These are phyloP conservation scores for Lactarius tabidus DNA, from an alignment of 768 basidiomycete genomes.

Conservation along the genomic window DNA sequence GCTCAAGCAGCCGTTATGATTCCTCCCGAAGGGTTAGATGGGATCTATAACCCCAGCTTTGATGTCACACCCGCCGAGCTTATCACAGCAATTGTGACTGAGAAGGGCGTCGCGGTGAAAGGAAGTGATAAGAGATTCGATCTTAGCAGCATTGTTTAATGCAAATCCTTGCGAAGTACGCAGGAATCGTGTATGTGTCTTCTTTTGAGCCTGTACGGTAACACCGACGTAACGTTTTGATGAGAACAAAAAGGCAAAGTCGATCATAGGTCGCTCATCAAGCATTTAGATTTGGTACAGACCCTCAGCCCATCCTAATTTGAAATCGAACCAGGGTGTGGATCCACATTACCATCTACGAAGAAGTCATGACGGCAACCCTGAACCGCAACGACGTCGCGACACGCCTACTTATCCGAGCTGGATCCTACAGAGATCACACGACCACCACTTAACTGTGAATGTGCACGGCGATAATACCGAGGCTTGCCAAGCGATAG, in stretches of 20 bases:
- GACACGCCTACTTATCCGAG: not conserved
- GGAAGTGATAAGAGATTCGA: slow-evolving; percentile 61
- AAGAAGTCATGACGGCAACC: not conserved
- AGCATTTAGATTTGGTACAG: not conserved
- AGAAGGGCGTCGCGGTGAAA: slow-evolving; percentile 86
- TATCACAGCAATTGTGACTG: slow-evolving; percentile 93
- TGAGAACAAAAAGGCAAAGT: not conserved
- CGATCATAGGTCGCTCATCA: not conserved
- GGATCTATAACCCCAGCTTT: slow-evolving; percentile 90
- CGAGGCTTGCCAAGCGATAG: not conserved
- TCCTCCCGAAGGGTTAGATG: slow-evolving; percentile 54
- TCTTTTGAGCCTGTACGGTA: not conserved
- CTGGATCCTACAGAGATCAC: not conserved
- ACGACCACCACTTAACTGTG: not conserved
- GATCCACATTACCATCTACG: not conserved
- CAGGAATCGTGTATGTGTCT: not conserved
- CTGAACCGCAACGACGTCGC: not conserved
- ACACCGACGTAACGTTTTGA: not conserved
- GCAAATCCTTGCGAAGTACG: not conserved
- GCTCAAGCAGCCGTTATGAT: slow-evolving; percentile 79
- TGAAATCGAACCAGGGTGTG: not conserved
- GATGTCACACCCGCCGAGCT: slow-evolving; percentile 94
- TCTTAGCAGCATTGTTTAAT: slow-evolving; percentile 51
- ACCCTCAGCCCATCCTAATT: not conserved
- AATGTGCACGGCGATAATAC: not conserved